Evolutionary conservation across 1,139 yeast species (phyloP).

Genomic region (Lodderomyces margitis): DNA sequence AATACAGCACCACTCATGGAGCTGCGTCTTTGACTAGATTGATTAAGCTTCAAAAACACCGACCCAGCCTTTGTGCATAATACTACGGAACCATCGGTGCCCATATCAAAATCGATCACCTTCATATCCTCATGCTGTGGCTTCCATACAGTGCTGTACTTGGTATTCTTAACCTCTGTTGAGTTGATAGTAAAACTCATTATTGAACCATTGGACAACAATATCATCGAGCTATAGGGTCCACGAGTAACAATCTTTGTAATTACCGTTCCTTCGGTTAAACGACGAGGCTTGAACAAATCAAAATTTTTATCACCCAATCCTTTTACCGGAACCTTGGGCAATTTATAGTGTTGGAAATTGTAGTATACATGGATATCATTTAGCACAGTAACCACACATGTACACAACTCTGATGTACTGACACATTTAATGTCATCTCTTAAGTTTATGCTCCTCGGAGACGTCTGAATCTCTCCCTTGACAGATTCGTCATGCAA

Average conservation of each 20-base stretch:
- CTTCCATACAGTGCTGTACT: constrained; percentile 48
- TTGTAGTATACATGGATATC: constrained; percentile 65
- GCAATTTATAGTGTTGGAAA: constrained; percentile 53
- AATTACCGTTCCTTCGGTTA: constrained; percentile 40
- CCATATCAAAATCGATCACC: constrained; percentile 62
- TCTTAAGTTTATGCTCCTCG: constrained; percentile 45
- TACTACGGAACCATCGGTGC: constrained; percentile 67
- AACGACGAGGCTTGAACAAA: constrained; percentile 49
- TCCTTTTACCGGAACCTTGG: constrained; percentile 35
- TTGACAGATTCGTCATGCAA: constrained; percentile 27
- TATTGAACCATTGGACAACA: constrained; percentile 54
- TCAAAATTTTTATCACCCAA: constrained; percentile 46
- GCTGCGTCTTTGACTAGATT: constrained; percentile 23
- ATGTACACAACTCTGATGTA: constrained; percentile 71
- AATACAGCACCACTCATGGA: constrained; percentile 22
- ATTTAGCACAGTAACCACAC: constrained; percentile 57
- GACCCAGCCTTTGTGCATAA: constrained; percentile 69
- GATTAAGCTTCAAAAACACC: constrained; percentile 40
- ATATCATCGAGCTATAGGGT: constrained; percentile 37
- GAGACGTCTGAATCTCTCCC: constrained; percentile 39
- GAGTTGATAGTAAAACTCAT: constrained; percentile 33
- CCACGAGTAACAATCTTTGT: constrained; percentile 34
- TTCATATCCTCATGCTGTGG: constrained; percentile 52
- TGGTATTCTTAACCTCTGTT: constrained; percentile 31
- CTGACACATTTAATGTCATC: constrained; percentile 56